Percentiles rank a stretch among this genome's conserved stretches.
Evolutionary conservation across 495 filamentous ascomycete genomes (phyloP).

Genomic region (Penicillium fimorum): DNA sequence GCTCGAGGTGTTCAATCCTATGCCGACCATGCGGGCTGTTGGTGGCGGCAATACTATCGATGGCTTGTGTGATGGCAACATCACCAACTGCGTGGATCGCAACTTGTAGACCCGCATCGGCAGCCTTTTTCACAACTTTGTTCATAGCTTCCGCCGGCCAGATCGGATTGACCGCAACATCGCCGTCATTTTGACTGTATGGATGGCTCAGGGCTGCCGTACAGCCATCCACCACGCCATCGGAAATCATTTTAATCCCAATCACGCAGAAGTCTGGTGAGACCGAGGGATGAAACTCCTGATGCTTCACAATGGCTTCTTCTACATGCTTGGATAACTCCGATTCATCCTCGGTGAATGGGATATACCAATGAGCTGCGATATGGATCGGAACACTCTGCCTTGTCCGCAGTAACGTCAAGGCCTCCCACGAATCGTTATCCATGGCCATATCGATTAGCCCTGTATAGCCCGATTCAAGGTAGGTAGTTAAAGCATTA

Average conservation of each 20-base stretch:
- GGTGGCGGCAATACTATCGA: constrained; percentile 34
- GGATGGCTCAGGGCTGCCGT: constrained; percentile 57
- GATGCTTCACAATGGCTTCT: constrained; percentile 49
- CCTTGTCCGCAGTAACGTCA: constrained; percentile 35
- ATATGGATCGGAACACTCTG: constrained; percentile 43
- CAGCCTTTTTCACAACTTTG: constrained; percentile 48
- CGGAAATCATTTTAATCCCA: constrained; percentile 61
- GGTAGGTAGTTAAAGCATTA: constrained; percentile 49
- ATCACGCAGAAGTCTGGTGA: constrained; percentile 53
- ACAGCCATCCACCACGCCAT: constrained; percentile 61
- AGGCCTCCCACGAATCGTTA: constrained; percentile 53
- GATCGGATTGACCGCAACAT: constrained; percentile 44
- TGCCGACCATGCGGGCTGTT: constrained; percentile 42
- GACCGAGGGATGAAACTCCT: constrained; percentile 42
- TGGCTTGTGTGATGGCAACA: constrained; percentile 45
- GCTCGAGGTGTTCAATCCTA: constrained; percentile 60
- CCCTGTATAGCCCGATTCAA: constrained; percentile 55
- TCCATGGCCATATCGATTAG: constrained; percentile 66
- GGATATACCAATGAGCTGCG: constrained; percentile 61
- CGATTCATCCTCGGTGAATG: constrained; percentile 38
- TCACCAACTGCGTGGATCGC: constrained; percentile 61
- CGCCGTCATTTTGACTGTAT: constrained; percentile 38
- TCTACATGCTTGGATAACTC: constrained; percentile 53
- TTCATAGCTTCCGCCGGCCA: constrained; percentile 49
- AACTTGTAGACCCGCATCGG: constrained; percentile 49